These are phyloP conservation scores for Lentinula novae-zelandiae DNA, from an alignment of 1,284 basidiomycete genomes.

Conservation along the genomic window DNA sequence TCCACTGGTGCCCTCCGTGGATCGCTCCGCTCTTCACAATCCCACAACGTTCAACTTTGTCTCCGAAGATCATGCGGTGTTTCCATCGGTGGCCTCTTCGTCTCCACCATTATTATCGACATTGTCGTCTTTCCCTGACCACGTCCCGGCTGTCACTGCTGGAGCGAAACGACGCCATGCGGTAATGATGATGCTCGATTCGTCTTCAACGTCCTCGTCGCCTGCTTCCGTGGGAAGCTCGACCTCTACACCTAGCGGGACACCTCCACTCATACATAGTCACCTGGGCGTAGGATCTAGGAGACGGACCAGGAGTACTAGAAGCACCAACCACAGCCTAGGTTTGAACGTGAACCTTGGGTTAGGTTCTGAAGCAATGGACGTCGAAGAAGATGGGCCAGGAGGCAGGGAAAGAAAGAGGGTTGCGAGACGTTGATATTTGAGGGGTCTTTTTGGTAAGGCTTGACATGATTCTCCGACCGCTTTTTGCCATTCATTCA, in stretches of 20 bases:
- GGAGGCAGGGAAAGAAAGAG: conserved; percentile 48
- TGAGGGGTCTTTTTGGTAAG: not conserved
- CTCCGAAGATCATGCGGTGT: not conserved
- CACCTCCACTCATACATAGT: conserved; percentile 12
- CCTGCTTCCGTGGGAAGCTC: conserved; percentile 21
- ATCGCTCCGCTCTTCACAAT: not conserved
- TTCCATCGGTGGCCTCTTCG: conserved; percentile 3
- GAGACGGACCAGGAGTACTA: conserved; percentile 41
- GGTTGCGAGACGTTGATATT: conserved; percentile 38
- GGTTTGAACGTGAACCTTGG: conserved; percentile 33
- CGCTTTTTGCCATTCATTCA: not conserved
- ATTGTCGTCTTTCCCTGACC: conserved; percentile 18
- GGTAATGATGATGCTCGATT: conserved; percentile 61
- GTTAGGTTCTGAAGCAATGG: conserved; percentile 45
- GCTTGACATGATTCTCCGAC: not conserved
- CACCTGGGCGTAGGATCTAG: conserved; percentile 21
- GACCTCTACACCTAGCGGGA: conserved; percentile 21
- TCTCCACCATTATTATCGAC: conserved; percentile 3
- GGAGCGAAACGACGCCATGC: conserved; percentile 52
- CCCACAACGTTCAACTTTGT: conserved; percentile 1
- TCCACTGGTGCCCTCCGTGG: not conserved
- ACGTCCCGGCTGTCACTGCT: conserved; percentile 23
- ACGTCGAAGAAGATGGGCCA: conserved; percentile 48
- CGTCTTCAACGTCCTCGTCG: conserved; percentile 26
- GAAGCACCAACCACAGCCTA: conserved; percentile 30